These are phyloP conservation scores for Tremellales sp. DNA, from an alignment of 1,284 basidiomycete species.

Conservation along the genomic window DNA sequence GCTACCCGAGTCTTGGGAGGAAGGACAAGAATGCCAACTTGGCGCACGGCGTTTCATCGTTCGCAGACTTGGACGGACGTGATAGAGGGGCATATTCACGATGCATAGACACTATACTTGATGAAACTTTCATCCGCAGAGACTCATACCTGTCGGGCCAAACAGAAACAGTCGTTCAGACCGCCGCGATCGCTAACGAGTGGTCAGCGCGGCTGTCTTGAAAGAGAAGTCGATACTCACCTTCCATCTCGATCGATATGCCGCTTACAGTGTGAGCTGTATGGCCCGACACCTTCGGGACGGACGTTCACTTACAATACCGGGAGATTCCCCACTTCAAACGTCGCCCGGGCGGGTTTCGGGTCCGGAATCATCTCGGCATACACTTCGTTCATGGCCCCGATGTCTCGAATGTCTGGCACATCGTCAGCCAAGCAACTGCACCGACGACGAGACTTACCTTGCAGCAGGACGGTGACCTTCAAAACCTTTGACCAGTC, in stretches of 20 bases:
- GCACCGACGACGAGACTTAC: conserved; percentile 4
- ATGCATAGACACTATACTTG: too few relatives aligned
- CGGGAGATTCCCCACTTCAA: conserved; percentile 20
- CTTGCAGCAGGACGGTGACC: conserved; percentile 19
- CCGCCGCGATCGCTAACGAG: neutral
- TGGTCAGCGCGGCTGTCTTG: neutral
- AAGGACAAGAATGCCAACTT: too few relatives aligned
- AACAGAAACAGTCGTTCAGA: too few relatives aligned
- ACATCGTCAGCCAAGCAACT: neutral
- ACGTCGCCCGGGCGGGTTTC: conserved; percentile 18
- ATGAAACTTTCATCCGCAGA: too few relatives aligned
- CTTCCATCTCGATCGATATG: conserved; percentile 20
- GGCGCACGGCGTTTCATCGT: too few relatives aligned
- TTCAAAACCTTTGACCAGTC: conserved; percentile 23
- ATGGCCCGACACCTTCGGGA: neutral
- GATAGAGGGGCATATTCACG: too few relatives aligned
- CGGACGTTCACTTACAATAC: conserved; percentile 10
- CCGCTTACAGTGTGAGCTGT: conserved; percentile 7
- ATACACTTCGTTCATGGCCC: conserved; percentile 19
- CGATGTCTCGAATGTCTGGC: conserved; percentile 17
- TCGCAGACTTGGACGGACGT: too few relatives aligned
- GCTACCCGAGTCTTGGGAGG: too few relatives aligned
- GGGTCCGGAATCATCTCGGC: conserved; percentile 15
- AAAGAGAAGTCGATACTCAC: neutral
- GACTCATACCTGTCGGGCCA: too few relatives aligned